Evolutionary conservation across 306 rosid genomes (phyloP), one percentile per base, ranked within the genome.

Genomic region (Pachyrhizus erosus): DNA sequence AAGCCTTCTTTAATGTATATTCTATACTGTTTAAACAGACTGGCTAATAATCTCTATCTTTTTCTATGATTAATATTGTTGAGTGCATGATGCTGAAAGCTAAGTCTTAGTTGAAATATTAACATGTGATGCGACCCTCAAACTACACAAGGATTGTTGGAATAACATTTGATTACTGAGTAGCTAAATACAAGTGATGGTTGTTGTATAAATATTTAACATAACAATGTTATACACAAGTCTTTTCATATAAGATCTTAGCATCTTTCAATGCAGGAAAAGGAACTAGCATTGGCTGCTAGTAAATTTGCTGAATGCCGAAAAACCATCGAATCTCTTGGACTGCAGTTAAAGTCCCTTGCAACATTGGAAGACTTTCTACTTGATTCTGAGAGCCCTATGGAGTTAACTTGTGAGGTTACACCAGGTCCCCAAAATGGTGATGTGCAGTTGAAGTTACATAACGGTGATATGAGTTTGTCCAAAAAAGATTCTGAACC

Each of bases 321-420:
- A 62, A 91, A 93, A 86, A 93, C 96, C 64, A 90, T 93, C 11
- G 93, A 89, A 40, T 91, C 94, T 68, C 94, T 93, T 77, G 93
- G 93, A 42, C 82, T 74, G 70, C 92, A 91, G 80, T 80, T 93
- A 55, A 87, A 83, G 85, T 90, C 96, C 71, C 94, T 93, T 74
- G 90, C 93, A 51, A 81, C 89, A 23, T 70, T 91, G 60, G 97
- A 93, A 72, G 96, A 91, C 71, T 81, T 90, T 70, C 74, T 91
- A 37, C 64, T 86, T 70, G 96, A 93, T 85, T 84, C 89, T 10
- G 89, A 85, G 77, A 75, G 60, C 60, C 81, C 87, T 37, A 4
- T 5, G 73, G 88, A 86, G 57, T 83, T 82, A 21, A 66, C 62
- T 48, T 20, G 42, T 79, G 86, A 77, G 20, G 88, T 40, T 58